A percentile compares a stretch with the other conserved stretches of the same genome.
These are phyloP conservation scores for Hyphopichia fennica DNA, from an alignment of 1,139 yeast genomes.

Conservation along the genomic window DNA sequence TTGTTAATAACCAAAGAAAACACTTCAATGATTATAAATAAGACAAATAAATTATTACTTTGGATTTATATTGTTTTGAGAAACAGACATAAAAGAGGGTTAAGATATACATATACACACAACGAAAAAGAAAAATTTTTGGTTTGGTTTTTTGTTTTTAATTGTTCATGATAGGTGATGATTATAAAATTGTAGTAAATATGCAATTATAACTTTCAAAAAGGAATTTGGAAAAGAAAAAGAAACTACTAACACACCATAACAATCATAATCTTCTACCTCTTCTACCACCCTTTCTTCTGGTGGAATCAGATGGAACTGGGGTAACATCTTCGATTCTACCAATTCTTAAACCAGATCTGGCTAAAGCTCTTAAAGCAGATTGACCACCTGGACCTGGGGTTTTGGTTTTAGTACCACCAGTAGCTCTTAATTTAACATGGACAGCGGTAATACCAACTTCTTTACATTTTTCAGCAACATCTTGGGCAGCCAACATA, in stretches of 20 bases:
- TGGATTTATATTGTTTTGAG: background rate
- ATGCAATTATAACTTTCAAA: conserved; percentile 1
- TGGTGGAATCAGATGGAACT: conserved; percentile 99
- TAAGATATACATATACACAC: conserved; percentile 2
- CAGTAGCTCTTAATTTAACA: conserved; percentile 99
- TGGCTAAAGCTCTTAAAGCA: conserved; percentile 99
- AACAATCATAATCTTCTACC: conserved; percentile 96
- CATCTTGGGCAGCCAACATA: conserved; percentile 99
- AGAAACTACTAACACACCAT: background rate
- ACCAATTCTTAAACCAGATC: conserved; percentile 99
- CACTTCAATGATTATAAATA: too few species aligned
- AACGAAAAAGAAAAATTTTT: background rate
- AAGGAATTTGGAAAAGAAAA: background rate
- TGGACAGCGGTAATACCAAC: conserved; percentile 99
- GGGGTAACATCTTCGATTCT: conserved; percentile 99
- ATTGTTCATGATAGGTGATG: background rate
- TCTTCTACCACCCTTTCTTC: conserved; percentile 99
- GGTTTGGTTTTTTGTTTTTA: background rate
- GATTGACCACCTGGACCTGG: conserved; percentile 99
- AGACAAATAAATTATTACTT: background rate
- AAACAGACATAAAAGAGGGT: background rate
- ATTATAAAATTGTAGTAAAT: conserved; percentile 1
- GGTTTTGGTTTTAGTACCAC: conserved; percentile 99
- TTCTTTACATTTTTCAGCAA: conserved; percentile 98
- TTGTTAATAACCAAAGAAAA: too few species aligned